Evolutionary conservation across 306 rosid species (phyloP).

Genomic region (Carpinus viminea): DNA sequence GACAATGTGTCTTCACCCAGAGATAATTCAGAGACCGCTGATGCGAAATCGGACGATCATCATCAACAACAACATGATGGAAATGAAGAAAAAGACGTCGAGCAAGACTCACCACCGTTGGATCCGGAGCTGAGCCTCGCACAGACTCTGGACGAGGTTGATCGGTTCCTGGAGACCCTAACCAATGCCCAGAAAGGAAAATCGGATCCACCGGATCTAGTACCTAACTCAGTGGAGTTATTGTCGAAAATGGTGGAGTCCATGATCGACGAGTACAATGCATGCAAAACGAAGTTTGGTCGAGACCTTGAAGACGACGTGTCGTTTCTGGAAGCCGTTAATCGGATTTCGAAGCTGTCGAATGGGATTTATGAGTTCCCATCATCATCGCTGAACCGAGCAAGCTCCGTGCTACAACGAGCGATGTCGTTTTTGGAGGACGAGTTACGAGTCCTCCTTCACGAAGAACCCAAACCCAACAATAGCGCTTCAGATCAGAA

Average conservation of each 20-base stretch:
- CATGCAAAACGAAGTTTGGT: conserved; percentile 38
- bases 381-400: conserved; percentile 32
- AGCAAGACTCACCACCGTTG: not conserved
- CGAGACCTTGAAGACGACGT: conserved; percentile 35
- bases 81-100: not conserved
- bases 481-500: conserved; percentile 4
- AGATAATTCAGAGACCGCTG: not conserved
- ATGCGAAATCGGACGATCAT: conserved; percentile 4
- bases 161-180: conserved; percentile 33
- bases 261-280: conserved; percentile 36
- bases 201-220: conserved; percentile 1
- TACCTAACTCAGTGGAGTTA: conserved; percentile 38
- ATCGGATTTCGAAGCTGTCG: conserved; percentile 41
- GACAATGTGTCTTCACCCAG: conserved; percentile 17
- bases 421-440: conserved; percentile 61
- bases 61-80: not conserved
- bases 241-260: conserved; percentile 39
- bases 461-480: conserved; percentile 19
- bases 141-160: conserved; percentile 48
- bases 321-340: conserved; percentile 34
- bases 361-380: conserved; percentile 16
- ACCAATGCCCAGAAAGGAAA: not conserved
- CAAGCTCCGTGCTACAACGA: conserved; percentile 41
- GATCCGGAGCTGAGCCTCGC: conserved; percentile 11
- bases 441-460: conserved; percentile 43